A percentile compares a stretch with the other conserved stretches of the same genome.
These are phyloP conservation scores for Saturnispora serradocipensis DNA, from an alignment of 805 yeast genomes.

Conservation along the genomic window DNA sequence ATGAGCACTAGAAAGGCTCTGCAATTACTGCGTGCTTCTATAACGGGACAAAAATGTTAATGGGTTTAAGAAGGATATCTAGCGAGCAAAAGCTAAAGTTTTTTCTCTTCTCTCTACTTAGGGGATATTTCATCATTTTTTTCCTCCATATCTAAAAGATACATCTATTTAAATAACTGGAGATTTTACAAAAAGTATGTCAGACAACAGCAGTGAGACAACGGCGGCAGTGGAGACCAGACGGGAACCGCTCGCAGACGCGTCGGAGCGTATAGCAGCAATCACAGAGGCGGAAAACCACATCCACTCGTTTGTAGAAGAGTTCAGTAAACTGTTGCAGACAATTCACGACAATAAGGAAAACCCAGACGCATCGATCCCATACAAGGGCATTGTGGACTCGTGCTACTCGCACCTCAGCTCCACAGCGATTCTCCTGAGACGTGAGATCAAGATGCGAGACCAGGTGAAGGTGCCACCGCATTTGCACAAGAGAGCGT, in stretches of 20 bases:
- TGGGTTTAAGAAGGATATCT: no score
- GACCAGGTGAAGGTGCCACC: slow-evolving; percentile 55
- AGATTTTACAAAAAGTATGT: not conserved
- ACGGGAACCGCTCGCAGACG: slow-evolving; percentile 27
- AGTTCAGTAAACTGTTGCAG: slow-evolving; percentile 39
- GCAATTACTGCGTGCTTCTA: not conserved
- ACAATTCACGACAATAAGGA: slow-evolving; percentile 27
- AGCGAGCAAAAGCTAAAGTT: no score
- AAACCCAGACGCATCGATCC: slow-evolving; percentile 24
- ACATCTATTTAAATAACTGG: not conserved
- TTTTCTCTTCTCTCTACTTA: no score
- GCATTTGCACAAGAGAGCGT: slow-evolving; percentile 59
- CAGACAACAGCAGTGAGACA: not conserved
- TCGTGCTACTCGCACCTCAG: slow-evolving; percentile 47
- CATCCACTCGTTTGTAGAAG: slow-evolving; percentile 42
- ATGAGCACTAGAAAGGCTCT: not conserved
- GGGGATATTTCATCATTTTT: no score
- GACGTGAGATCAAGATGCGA: slow-evolving; percentile 62
- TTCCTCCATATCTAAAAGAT: no score
- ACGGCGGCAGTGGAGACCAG: slow-evolving; percentile 4
- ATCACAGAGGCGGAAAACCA: slow-evolving; percentile 42
- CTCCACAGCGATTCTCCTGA: slow-evolving; percentile 45
- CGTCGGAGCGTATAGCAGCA: slow-evolving; percentile 39
- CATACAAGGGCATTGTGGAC: slow-evolving; percentile 36
- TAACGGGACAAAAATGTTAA: no score